Base-by-base conservation (phyloP, 1,284 basidiomycete species). In the Polyporus tsugae region DNA sequence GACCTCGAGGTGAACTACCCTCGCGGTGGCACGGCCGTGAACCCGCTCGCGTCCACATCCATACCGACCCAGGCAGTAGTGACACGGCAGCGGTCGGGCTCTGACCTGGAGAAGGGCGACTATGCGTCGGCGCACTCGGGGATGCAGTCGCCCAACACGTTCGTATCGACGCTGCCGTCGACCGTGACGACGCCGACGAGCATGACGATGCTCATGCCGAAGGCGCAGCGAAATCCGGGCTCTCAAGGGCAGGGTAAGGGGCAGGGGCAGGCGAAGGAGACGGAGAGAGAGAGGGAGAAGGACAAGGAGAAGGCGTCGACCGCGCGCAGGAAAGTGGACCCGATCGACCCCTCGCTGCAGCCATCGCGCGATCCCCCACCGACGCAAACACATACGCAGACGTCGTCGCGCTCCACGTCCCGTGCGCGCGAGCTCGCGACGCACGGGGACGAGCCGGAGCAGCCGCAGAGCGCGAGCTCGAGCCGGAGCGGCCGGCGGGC, bases 321-420 rank as follows among this genome's bases (percentile, higher is more conserved):
- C 9, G 5, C n/a, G 9, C 60, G 41, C 29, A 62, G 68, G 25
- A 65, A 65, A 17, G 71, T 72, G 55, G 71, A 70, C 60, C 71
- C 71, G n/a, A 65, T 72, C 3, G 71, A 72, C 53, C 71, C 71
- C 4, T 41, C 57, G 44, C 29, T 70, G 44, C 68, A 65, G 58
- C 71, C 64, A 7, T 29, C 66, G 66, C 46, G 46, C 46, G 46
- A 49, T 22, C 1, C 46, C 22, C 46, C 22, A 10, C 5, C 10
- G 17, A 4, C 17, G 7, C 42, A n/a, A 13, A 22, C 10, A 49
- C 46, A 49, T 4, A 22, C 22, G 22, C 25, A 29, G 29, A 29
- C 46, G 22, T 10, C 13, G 46, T 49, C 46, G 11, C 46, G 46
- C 46, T 49, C 46, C 29, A 2, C 29, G 29, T 29, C 29, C 29